Base-by-base conservation (phyloP, 2,329 filamentous ascomycete genomes). In the Thermothelomyces thermophilus region DNA sequence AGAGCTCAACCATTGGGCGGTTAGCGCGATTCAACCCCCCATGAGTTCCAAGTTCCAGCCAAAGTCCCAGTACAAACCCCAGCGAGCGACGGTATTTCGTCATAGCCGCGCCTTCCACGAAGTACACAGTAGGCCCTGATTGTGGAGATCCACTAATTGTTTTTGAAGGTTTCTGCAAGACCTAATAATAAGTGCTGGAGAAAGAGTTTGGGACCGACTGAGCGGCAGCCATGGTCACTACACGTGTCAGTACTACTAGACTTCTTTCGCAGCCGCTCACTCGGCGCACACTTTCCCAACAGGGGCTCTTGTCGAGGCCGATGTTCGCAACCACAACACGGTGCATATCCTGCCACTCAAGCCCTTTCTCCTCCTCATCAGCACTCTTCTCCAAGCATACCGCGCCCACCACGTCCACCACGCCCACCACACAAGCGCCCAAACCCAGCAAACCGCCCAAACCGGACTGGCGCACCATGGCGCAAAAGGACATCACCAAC, bases 401-500 rank as follows among this genome's bases (percentile, higher is more conserved):
- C 26, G 28, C n/a, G 28, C 17, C 13, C 16, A 31, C 16, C 28
- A 17, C 30, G 41, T 44, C 46, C 14, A 16, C 19, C 48, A 46
- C 46, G 28, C 13, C 43, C 13, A 17, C 22, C 36, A 20, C 37
- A 11, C 24, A 40, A 16, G 22, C 36, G 17, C 16, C 20, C 26
- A 44, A 28, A 28, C 17, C 22, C 47, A 45, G 11, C 16, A 35
- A n/a, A 35, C 33, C 33, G 3, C 13, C 7, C 33, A 16, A 47
- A 33, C 13, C 42, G 26, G 44, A 51, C 36, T 58, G 53, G 56
- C 52, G 53, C 51, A 24, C 31, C 43, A 60, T 58, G 58, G 51
- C 55, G 30, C 62, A 68, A 22, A 53, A 69, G 26, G 72, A 77
- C 51, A 71, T 78, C 56, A 65, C 67, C 55, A 66, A 68, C 54